Evolutionary conservation across 257 asterid species (phyloP), one percentile per base, ranked within the genome.

Genomic region (Primulina tabacum): DNA sequence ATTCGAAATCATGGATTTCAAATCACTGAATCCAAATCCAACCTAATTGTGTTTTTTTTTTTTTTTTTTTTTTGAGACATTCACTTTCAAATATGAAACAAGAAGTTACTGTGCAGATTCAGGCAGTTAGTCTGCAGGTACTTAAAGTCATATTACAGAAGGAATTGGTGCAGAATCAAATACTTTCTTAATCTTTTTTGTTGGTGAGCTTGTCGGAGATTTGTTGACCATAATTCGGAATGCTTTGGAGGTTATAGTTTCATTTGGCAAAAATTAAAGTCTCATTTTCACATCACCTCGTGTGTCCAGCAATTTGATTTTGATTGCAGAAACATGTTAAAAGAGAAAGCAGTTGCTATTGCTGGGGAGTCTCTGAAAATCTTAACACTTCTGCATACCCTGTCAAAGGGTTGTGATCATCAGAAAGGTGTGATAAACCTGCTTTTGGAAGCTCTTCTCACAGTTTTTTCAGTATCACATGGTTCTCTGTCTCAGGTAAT

Each of bases 291-390:
- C 30, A 67, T 76, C 64, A 72, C 67, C 62, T 76, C 53, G 60
- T 78, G 55, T 70, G 17, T 69, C 71, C 50, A 69, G 64, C 70
- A 59, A 56, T 76, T 61, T 73, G 71, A 60, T 77, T 69, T 75
- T 85, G 78, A 59, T 78, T 52, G 28, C 97, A 94, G 97, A 88
- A 70, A 67, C 82, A 82, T 24, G 79, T 83, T 33, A 83, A 76
- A 76, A 78, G 85, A 86, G 96, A 89, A n/a, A 86, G 88, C 85
- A 66, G 85, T 83, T 73, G 82, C 87, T 37, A 78, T 91, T 74
- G 84, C 86, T 64, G 97, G 96, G 73, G 99, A 94, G 85, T 89
- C 97, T 79, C 83, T 94, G 75, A 91, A 83, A 80, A 78, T 88
- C 70, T 68, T 91, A 20, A 86, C 88, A 87, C 92, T 91, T 80